Evolutionary conservation across 2,329 filamentous ascomycete species (phyloP).

Genomic region (Dothiorella sarmentorum): DNA sequence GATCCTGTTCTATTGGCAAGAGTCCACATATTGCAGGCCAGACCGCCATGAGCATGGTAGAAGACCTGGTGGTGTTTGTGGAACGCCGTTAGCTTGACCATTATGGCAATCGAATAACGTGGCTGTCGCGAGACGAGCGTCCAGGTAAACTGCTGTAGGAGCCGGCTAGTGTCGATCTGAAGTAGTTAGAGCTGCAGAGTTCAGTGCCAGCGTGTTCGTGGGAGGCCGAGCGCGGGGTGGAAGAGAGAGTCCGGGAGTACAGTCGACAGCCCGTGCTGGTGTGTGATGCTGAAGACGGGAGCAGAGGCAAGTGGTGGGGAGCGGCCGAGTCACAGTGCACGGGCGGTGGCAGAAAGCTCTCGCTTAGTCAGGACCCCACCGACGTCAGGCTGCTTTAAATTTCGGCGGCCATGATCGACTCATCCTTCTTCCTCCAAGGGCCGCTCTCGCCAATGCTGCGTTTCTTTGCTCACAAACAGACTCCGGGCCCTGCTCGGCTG

Average conservation of each 20-base stretch:
- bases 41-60: neutral
- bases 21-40: neutral
- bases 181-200: too few species aligned
- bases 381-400: slow-evolving; percentile 10
- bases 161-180: too few species aligned
- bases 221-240: neutral
- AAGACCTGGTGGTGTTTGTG: neutral
- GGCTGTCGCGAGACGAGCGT: neutral
- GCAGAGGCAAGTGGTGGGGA: neutral
- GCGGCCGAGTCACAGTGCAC: neutral
- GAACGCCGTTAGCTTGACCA: neutral
- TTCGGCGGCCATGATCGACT: neutral
- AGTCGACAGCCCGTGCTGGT: too few species aligned
- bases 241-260: neutral
- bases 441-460: slow-evolving; percentile 87
- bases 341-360: slow-evolving; percentile 13
- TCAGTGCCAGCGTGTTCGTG: too few species aligned
- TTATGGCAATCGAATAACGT: neutral
- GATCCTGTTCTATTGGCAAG: neutral
- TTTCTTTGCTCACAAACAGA: slow-evolving; percentile 89
- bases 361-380: slow-evolving; percentile 7
- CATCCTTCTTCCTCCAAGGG: slow-evolving; percentile 58
- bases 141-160: too few species aligned
- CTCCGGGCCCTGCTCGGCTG: slow-evolving; percentile 30
- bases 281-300: too few species aligned